phyloP scores from a whole-genome alignment of 2,329 filamentous ascomycete species.

The Pestalotiopsis sp. region DNA sequence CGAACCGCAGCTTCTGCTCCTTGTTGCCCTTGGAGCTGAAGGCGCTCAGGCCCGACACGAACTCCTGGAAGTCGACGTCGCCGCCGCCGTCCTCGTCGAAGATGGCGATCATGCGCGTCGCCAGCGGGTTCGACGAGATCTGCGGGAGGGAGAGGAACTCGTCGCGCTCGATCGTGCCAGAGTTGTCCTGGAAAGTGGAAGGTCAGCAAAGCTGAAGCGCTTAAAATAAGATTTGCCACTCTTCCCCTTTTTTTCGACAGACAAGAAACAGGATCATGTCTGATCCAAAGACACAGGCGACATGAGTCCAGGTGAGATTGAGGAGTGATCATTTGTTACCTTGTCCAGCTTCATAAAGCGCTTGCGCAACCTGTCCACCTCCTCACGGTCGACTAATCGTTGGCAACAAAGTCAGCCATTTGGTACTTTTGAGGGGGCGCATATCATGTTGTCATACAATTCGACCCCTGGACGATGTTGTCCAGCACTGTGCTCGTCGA shows the following conservation, averaged over 20 bases:
- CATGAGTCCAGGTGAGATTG: not conserved
- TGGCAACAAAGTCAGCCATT: constrained; percentile 5
- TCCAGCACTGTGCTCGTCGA: constrained; percentile 79
- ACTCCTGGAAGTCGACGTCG: constrained; percentile 98
- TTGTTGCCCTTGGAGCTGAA: constrained; percentile 99
- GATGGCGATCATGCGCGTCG: constrained; percentile 98
- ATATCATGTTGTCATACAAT: constrained; percentile 67
- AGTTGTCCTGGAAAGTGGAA: constrained; percentile 75
- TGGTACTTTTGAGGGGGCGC: constrained; percentile 14
- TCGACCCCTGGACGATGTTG: constrained; percentile 93
- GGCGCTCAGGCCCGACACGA: constrained; percentile 90
- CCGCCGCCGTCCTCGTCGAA: constrained; percentile 98
- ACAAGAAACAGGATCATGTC: no score
- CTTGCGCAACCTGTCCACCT: constrained; percentile 94
- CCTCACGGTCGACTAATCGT: constrained; percentile 84
- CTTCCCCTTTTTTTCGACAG: not conserved
- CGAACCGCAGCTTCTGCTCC: constrained; percentile 96
- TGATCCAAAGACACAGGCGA: not conserved
- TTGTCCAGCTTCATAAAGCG: constrained; percentile 99
- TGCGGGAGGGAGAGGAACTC: constrained; percentile 97
- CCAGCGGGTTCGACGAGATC: constrained; percentile 96
- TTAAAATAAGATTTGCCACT: not conserved
- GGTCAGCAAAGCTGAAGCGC: not conserved
- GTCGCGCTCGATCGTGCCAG: constrained; percentile 96
- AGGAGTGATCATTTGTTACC: constrained; percentile 50